Evolutionary conservation across 352 stramenopile genomes (phyloP), one percentile per base, ranked within the genome.

Genomic region (Phytophthora podocarpi): DNA sequence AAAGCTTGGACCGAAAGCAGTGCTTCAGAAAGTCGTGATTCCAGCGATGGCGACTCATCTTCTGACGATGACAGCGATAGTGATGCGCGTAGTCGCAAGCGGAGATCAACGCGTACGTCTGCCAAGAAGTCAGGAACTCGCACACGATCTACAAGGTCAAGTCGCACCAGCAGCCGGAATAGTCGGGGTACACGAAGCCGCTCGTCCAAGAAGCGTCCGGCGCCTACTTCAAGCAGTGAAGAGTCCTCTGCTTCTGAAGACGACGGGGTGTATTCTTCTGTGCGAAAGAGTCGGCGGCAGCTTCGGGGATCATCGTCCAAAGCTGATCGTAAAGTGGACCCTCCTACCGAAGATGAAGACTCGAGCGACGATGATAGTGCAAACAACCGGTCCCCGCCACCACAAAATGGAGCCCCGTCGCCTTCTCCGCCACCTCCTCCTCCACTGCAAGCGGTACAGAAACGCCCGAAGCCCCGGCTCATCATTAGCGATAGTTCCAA

Each of bases 1-100:
- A 87, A 89, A 48, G 73, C 72, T 36, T 87, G 80, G 77, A 79
- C 72, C 5, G 82, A 86, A 36, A 85, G 72, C 35, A 88, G 82
- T 39, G 84, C 67, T 5, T 89, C 78, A 9, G 84, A 78, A 46
- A 87, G 72, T 35, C 87, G 81, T 26, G 71, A 74, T 16, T 91
- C 79, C 1, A 90, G 79, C 52, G 69, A 85, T 47, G 46, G 34
- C 10, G 71, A 78, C 4, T 65, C 58, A 8, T 76, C 72, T 9
- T 73, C 73, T 36, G 74, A 77, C 16, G 75, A 51, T 18, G 82
- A 80, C 27, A 74, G 67, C n/a, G 75, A 59, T 18, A 85, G 72
- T 49, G 74, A 74, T 21, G 46, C 48, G n/a, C 37, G 47, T 13
- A 62, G 42, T 15, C 56, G 48, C 18, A 64, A 73, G 32, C 58